phyloP scores from a whole-genome alignment of 2,329 filamentous ascomycete species.

The Claviceps monticola region DNA sequence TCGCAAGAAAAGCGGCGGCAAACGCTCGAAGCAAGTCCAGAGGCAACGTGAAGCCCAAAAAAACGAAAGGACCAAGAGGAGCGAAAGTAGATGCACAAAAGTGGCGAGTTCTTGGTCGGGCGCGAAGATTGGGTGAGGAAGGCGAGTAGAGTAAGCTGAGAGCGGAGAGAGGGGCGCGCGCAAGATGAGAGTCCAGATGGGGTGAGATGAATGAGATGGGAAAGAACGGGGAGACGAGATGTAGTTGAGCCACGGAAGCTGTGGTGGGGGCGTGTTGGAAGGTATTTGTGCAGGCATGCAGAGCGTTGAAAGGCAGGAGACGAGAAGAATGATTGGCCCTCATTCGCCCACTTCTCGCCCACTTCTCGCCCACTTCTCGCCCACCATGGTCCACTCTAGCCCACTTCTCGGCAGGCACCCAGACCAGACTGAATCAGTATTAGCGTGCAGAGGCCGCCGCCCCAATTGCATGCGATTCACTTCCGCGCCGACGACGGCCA shows the following conservation, averaged over 20 bases:
- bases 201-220: slow-evolving; percentile 4
- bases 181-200: slow-evolving; percentile 3
- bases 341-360: not conserved
- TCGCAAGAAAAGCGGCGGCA: not conserved
- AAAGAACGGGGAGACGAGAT: slow-evolving; percentile 3
- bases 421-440: not conserved
- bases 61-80: not conserved
- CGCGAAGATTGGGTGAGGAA: not conserved
- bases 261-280: not conserved
- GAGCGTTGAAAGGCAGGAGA: slow-evolving; percentile 2
- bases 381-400: too few relatives aligned
- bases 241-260: not conserved
- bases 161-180: not conserved
- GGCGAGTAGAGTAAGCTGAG: not conserved
- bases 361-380: too few relatives aligned
- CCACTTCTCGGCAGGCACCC: not conserved
- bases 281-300: slow-evolving; percentile 6
- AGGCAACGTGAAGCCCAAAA: not conserved
- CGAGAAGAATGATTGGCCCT: slow-evolving; percentile 4
- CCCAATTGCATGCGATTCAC: too few relatives aligned
- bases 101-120: not conserved
- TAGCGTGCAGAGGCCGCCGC: too few relatives aligned
- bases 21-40: not conserved
- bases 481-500: too few relatives aligned
- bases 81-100: not conserved